phyloP scores from a whole-genome alignment of 768 basidiomycete genomes.

The Nevesoporus exiguus region DNA sequence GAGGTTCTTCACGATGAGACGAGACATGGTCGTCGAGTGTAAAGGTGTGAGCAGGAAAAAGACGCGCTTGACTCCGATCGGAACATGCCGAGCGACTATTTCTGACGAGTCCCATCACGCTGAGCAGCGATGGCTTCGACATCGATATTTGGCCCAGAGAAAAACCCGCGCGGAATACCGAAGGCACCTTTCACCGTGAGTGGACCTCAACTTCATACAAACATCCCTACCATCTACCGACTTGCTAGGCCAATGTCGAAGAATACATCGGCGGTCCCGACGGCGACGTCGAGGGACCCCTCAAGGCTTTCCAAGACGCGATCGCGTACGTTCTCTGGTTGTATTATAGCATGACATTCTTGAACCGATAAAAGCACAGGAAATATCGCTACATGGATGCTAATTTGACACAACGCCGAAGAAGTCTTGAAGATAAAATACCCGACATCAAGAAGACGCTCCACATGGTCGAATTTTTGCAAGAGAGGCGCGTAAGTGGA shows the following conservation, averaged over 20 bases:
- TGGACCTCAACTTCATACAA: conserved; percentile 7
- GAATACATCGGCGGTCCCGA: conserved; percentile 80
- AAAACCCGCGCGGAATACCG: conserved; percentile 91
- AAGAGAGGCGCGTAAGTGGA: conserved; percentile 60
- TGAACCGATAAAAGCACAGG: conserved; percentile 45
- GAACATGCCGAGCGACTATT: conserved; percentile 16
- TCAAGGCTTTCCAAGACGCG: conserved; percentile 86
- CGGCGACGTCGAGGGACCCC: conserved; percentile 69
- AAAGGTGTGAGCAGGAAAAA: neutral
- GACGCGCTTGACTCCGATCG: conserved; percentile 20
- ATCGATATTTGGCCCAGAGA: conserved; percentile 40
- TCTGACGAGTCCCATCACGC: neutral
- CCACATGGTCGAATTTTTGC: conserved; percentile 80
- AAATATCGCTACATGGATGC: conserved; percentile 99
- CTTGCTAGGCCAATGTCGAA: conserved; percentile 74
- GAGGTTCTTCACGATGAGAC: conserved; percentile 80
- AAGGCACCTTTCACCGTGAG: conserved; percentile 92
- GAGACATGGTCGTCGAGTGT: conserved; percentile 53
- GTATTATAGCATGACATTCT: conserved; percentile 9
- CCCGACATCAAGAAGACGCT: conserved; percentile 94
- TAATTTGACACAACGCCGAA: conserved; percentile 72
- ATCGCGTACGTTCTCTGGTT: conserved; percentile 65
- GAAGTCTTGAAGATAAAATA: conserved; percentile 87
- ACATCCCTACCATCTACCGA: neutral
- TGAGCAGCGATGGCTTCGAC: conserved; percentile 20